These are phyloP conservation scores for Nicotiana otophora DNA, from an alignment of 257 asterid species.

Conservation along the genomic window DNA sequence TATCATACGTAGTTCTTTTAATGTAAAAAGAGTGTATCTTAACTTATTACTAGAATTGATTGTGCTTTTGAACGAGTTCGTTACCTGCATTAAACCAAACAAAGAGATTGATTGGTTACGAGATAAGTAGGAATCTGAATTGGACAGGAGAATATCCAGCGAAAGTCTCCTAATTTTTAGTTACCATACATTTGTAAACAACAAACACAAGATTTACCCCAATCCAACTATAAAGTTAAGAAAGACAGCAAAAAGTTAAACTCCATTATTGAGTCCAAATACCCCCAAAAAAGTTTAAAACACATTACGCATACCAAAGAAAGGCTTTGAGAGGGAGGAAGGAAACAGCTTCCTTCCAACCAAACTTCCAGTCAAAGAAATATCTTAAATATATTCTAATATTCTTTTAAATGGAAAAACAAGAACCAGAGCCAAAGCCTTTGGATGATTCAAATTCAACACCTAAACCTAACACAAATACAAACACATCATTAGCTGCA, in stretches of 20 bases:
- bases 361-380: constrained; percentile 3
- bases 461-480: not conserved
- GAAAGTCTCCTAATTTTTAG: not conserved
- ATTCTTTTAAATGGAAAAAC: constrained; percentile 16
- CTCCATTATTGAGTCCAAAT: not conserved
- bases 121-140: constrained; percentile 3
- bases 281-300: not conserved
- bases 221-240: not conserved
- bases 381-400: not conserved
- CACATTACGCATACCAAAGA: not conserved
- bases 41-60: too few relatives aligned
- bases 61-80: too few relatives aligned
- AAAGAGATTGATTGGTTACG: too few relatives aligned
- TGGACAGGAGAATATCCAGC: not conserved
- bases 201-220: constrained; percentile 12
- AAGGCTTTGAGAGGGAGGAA: not conserved
- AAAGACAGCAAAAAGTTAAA: not conserved
- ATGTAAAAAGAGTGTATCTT: too few relatives aligned
- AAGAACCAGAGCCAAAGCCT: constrained; percentile 25
- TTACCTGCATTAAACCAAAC: too few relatives aligned
- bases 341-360: not conserved
- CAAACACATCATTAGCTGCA: constrained; percentile 7
- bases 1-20: too few relatives aligned
- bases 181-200: not conserved
- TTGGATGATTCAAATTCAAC: constrained; percentile 10